phyloP scores from a whole-genome alignment of 768 basidiomycete genomes.

The Leucogyrophana mollusca region DNA sequence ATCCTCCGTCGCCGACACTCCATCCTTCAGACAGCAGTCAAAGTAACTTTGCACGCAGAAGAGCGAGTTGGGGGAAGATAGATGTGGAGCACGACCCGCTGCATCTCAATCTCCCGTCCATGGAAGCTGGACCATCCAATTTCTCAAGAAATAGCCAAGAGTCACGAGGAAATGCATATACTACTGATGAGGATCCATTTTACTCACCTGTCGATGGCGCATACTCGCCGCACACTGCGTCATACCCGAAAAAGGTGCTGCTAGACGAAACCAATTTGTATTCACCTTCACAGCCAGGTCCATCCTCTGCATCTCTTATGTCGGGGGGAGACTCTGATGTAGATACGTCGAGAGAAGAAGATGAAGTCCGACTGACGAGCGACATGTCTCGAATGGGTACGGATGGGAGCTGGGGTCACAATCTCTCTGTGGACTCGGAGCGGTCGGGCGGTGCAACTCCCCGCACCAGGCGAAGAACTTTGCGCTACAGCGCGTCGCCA shows the following conservation, averaged over 20 bases:
- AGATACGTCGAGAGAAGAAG: constrained; percentile 53
- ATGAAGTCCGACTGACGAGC: constrained; percentile 55
- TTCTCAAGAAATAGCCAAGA: constrained; percentile 20
- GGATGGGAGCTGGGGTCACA: constrained; percentile 24
- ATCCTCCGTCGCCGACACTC: constrained; percentile 53
- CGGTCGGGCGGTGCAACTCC: constrained; percentile 39
- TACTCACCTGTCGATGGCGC: constrained; percentile 40
- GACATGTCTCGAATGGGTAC: constrained; percentile 43
- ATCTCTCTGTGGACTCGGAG: constrained; percentile 45
- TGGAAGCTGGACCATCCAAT: constrained; percentile 20
- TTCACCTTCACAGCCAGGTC: constrained; percentile 42
- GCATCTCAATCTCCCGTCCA: constrained; percentile 32
- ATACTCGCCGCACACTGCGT: constrained; percentile 32
- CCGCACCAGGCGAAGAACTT: constrained; percentile 33
- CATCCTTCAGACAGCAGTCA: constrained; percentile 31
- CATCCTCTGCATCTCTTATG: constrained; percentile 55
- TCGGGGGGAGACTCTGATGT: constrained; percentile 25
- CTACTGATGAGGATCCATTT: constrained; percentile 48
- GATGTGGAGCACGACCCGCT: constrained; percentile 49
- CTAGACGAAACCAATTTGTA: constrained; percentile 33
- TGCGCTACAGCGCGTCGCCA: constrained; percentile 52
- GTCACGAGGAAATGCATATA: constrained; percentile 21
- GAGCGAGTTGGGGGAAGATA: constrained; percentile 56
- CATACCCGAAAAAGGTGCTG: constrained; percentile 14
- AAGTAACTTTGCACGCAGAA: constrained; percentile 42